Conservation (phyloP, 1,139 yeast species). For the Pichia sp. region DNA sequence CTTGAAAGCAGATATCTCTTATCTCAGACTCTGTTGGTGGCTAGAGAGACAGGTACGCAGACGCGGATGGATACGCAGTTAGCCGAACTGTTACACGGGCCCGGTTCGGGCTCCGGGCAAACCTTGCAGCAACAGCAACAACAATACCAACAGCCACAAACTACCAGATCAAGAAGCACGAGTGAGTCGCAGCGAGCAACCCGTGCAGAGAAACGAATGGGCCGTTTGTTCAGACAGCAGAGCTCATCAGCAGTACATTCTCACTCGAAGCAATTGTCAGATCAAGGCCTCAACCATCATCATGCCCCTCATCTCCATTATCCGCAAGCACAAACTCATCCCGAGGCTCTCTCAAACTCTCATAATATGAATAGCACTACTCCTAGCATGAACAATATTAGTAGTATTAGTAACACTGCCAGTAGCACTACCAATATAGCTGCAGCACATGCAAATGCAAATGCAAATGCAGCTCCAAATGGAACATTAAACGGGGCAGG, state of each 20-base stretch:
- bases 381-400: background rate
- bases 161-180: conserved; percentile 13
- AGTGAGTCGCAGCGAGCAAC: conserved; percentile 21
- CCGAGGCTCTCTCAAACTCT: background rate
- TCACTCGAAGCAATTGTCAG: background rate
- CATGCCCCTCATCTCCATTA: background rate
- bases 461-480: background rate
- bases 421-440: background rate
- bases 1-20: background rate
- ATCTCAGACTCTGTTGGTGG: background rate
- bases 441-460: no score
- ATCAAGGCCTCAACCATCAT: background rate
- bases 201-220: conserved; percentile 32
- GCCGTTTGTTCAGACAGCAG: conserved; percentile 29
- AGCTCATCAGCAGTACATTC: conserved; percentile 17
- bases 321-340: conserved; percentile 3
- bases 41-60: background rate
- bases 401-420: background rate
- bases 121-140: conserved; percentile 1
- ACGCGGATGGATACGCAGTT: background rate
- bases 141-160: conserved; percentile 3
- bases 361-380: background rate
- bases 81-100: background rate
- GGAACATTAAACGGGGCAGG: background rate
- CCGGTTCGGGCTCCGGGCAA: background rate